phyloP scores from a whole-genome alignment of 78 protist species.

The Protostelium mycophagum region DNA sequence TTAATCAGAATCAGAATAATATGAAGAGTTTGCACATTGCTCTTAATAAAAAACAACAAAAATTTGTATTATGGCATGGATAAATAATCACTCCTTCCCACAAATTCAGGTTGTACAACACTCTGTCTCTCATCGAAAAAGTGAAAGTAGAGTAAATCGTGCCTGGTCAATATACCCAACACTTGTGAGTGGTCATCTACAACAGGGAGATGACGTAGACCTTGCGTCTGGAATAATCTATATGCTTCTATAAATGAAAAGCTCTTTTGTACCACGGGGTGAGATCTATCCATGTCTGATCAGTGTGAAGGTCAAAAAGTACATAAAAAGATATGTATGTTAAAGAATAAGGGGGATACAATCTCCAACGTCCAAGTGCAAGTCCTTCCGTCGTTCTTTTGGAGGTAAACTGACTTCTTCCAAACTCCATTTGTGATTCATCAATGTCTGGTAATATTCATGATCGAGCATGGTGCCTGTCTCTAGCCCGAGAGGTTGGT shows the following conservation, averaged over 20 bases:
- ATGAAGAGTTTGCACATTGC: no score
- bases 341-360: not conserved
- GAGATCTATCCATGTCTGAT: conserved; percentile 50
- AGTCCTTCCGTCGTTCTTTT: conserved; percentile 3
- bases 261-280: conserved; percentile 28
- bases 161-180: conserved; percentile 44
- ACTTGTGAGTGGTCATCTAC: conserved; percentile 43
- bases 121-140: conserved; percentile 1
- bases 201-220: conserved; percentile 41
- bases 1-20: no score
- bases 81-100: no score
- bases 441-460: conserved; percentile 12
- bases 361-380: conserved; percentile 27
- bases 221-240: conserved; percentile 15
- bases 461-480: conserved; percentile 23
- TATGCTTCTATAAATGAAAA: conserved; percentile 45
- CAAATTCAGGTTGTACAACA: not conserved
- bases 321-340: not conserved
- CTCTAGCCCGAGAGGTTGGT: conserved; percentile 7
- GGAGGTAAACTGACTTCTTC: not conserved
- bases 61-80: no score
- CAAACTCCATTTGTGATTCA: conserved; percentile 10
- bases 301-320: not conserved
- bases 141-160: conserved; percentile 26
- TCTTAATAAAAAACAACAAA: no score